Conservation (phyloP, 768 basidiomycete species). For the Mycena indigotica region DNA sequence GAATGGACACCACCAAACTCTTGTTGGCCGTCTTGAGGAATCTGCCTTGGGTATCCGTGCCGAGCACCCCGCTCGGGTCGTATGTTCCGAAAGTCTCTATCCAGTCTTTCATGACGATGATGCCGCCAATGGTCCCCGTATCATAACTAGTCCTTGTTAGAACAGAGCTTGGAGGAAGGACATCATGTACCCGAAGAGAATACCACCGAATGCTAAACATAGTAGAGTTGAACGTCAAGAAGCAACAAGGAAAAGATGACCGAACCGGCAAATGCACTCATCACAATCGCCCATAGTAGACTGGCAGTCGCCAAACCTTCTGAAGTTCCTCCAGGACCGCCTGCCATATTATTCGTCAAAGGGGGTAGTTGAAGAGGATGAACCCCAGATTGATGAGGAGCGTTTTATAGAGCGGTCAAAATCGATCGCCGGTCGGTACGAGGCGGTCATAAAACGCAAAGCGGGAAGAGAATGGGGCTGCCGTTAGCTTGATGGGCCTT, state of each 20-base stretch:
- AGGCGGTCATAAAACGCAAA: too few species aligned
- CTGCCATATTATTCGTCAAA: conserved; percentile 21
- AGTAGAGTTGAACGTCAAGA: background rate
- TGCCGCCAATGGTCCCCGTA: conserved; percentile 65
- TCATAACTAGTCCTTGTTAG: conserved; percentile 50
- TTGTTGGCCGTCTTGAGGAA: conserved; percentile 33
- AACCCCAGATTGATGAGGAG: too few species aligned
- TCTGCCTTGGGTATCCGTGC: conserved; percentile 15
- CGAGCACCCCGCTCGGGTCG: conserved; percentile 16
- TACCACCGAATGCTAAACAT: conserved; percentile 19
- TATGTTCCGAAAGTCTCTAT: conserved; percentile 38
- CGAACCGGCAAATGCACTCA: conserved; percentile 43
- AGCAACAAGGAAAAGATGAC: background rate
- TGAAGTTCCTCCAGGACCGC: conserved; percentile 36
- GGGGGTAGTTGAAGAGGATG: background rate
- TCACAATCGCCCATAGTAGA: conserved; percentile 37
- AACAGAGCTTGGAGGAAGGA: background rate
- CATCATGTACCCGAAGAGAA: conserved; percentile 16
- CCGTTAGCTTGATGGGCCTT: too few species aligned
- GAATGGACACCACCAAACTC: conserved; percentile 39
- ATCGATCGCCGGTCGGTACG: too few species aligned
- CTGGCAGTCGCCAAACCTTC: conserved; percentile 33
- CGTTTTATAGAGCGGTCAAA: too few species aligned
- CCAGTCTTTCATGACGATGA: conserved; percentile 52
- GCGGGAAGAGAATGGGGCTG: too few species aligned